Evolutionary conservation across 2,329 filamentous ascomycete genomes (phyloP), one percentile per base, ranked within the genome.

Genomic region (Capronia americana): DNA sequence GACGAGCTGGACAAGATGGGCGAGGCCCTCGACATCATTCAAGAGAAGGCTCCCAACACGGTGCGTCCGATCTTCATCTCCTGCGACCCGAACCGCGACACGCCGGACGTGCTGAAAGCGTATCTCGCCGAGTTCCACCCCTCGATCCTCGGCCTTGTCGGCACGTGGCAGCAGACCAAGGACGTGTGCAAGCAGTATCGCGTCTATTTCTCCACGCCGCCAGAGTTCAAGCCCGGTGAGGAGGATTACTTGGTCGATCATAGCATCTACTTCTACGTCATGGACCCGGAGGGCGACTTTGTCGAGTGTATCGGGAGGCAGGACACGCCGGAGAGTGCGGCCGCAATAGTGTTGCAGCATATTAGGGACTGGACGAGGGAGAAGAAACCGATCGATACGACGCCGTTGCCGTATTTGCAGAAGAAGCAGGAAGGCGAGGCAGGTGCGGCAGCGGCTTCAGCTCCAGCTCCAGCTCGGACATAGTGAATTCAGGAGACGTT

Each of bases 1-100:
- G 95, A 99, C 76, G 95, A 99, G 81, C 90, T 99, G 74, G 95
- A 99, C 83, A 99, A 99, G 84, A 97, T 99, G 93, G 92, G 94
- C n/a, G 85, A 86, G 65, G 97, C 98, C 87, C 90, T 96, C 75
- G 93, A 99, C 76, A 83, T 83, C 66, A 85, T 89, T 61, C 77
- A 78, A 66, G 77, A 75, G 44, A 75, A 72, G 51, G 78, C 78
- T 23, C 74, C 77, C 59, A 75, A 78, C 64, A 68, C 83, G 57
- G 80, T 97, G 71, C 83, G 89, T 32, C 92, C 94, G 30, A 85
- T 99, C 65, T 98, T 99, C 79, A 92, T 99, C 72, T 96, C 93
- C 54, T 98, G 95, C 81, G 95, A 99, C 76, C 95, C 95, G 1
- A 93, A 88, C 54, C 89, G 95, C 72, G 95, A 99, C 80, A 93